phyloP scores from a whole-genome alignment of 805 yeast genomes.

The Saccharomycopsis synnaedendra region DNA sequence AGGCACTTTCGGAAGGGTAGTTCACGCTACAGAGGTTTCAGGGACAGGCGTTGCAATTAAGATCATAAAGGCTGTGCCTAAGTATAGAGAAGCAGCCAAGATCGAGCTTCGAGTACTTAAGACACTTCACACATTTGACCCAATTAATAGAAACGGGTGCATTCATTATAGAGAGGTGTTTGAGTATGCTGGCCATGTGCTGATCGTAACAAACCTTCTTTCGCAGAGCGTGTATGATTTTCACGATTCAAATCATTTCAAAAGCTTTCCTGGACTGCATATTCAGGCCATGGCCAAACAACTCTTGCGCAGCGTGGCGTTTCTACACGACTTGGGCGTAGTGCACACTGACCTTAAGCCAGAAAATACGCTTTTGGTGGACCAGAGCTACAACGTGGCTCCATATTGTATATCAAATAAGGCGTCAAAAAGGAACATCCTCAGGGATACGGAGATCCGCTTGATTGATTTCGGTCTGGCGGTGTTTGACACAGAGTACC shows the following conservation, averaged over 20 bases:
- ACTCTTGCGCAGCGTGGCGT: conserved; percentile 73
- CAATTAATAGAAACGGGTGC: conserved; percentile 58
- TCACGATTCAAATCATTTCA: conserved; percentile 68
- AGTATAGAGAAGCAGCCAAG: conserved; percentile 91
- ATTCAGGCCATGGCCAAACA: conserved; percentile 84
- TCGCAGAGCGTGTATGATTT: conserved; percentile 86
- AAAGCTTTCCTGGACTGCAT: conserved; percentile 91
- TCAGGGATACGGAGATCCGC: conserved; percentile 72
- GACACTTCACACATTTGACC: conserved; percentile 63
- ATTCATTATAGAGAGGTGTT: conserved; percentile 81
- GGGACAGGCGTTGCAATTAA: conserved; percentile 74
- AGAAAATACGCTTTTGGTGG: conserved; percentile 72
- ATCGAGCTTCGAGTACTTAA: conserved; percentile 79
- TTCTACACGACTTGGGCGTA: conserved; percentile 77
- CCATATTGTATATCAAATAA: not conserved
- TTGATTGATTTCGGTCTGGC: conserved; percentile 98
- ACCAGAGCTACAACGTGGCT: conserved; percentile 23
- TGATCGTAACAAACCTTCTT: conserved; percentile 81
- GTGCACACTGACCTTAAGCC: conserved; percentile 97
- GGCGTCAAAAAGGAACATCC: conserved; percentile 28
- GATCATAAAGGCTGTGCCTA: conserved; percentile 82
- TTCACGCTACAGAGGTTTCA: conserved; percentile 63
- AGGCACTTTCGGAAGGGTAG: conserved; percentile 89
- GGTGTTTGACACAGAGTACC: conserved; percentile 87
- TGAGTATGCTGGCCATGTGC: conserved; percentile 87